A percentile compares a stretch with the other conserved stretches of the same genome.
Evolutionary conservation across 2,329 filamentous ascomycete genomes (phyloP).

Genomic region (Penicillium decumbens): DNA sequence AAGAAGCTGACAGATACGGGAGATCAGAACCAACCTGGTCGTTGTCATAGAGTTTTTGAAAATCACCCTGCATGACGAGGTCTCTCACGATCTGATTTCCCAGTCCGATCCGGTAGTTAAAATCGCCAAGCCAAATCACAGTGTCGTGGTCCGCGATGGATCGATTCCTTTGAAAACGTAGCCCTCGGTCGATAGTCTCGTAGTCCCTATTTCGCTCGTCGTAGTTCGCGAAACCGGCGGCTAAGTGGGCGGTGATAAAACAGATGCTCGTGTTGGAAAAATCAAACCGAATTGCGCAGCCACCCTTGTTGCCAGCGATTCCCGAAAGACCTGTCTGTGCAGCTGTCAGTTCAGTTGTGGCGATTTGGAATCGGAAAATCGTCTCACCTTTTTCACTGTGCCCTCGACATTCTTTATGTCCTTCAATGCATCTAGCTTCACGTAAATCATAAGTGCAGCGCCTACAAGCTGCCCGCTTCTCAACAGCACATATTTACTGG

Average conservation of each 20-base stretch:
- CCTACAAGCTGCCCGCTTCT: conserved; percentile 92
- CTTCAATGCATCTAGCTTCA: conserved; percentile 68
- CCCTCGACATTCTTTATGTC: conserved; percentile 97
- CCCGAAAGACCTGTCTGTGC: conserved; percentile 77
- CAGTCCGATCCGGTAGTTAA: conserved; percentile 94
- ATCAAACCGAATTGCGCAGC: conserved; percentile 92
- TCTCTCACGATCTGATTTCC: conserved; percentile 70
- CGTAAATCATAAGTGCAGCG: conserved; percentile 86
- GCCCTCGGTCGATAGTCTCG: conserved; percentile 75
- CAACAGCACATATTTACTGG: conserved; percentile 80
- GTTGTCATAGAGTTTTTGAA: conserved; percentile 80
- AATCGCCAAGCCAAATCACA: conserved; percentile 93
- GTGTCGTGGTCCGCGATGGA: conserved; percentile 88
- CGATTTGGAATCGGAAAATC: not conserved
- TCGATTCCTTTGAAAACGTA: conserved; percentile 86
- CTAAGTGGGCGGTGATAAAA: conserved; percentile 93
- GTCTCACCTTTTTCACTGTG: conserved; percentile 72
- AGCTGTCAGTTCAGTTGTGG: conserved; percentile 15
- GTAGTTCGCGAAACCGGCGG: conserved; percentile 93
- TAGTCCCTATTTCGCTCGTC: conserved; percentile 95
- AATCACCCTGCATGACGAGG: conserved; percentile 66
- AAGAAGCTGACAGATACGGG: not conserved
- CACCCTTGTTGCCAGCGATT: conserved; percentile 96
- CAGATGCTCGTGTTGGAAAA: conserved; percentile 90
- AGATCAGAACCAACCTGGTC: conserved; percentile 61